These are phyloP conservation scores for Alternaria triticina DNA, from an alignment of 2,329 filamentous ascomycete genomes.

Conservation along the genomic window DNA sequence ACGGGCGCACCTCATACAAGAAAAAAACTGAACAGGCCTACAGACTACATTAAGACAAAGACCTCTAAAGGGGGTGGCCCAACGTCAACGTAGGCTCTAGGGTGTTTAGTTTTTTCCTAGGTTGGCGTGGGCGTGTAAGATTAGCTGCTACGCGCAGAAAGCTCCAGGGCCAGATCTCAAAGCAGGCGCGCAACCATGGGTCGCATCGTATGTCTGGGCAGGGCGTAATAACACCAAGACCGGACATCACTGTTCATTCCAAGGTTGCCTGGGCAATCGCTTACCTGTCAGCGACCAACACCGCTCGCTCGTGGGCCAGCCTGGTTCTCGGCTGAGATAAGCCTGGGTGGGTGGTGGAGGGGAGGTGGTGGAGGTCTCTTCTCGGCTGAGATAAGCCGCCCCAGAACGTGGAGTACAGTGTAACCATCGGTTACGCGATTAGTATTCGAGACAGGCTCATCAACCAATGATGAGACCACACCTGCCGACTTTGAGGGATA, in stretches of 20 bases:
- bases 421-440: background rate
- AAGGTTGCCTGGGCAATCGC: background rate
- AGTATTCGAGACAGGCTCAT: background rate
- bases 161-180: no score
- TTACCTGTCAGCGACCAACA: conserved; percentile 4
- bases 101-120: no score
- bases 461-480: no score
- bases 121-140: background rate
- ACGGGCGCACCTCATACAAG: no score
- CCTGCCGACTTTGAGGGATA: no score
- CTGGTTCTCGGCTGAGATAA: background rate
- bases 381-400: conserved; percentile 7
- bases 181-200: no score
- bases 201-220: no score
- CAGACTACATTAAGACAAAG: no score
- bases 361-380: background rate
- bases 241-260: background rate
- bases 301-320: background rate
- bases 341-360: background rate
- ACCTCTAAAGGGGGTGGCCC: no score
- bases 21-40: no score
- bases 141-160: background rate
- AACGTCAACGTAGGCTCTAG: no score
- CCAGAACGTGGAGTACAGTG: background rate
- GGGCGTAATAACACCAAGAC: no score